These are phyloP conservation scores for Globisporangium heterothallicum DNA, from an alignment of 352 stramenopile species.

Conservation along the genomic window DNA sequence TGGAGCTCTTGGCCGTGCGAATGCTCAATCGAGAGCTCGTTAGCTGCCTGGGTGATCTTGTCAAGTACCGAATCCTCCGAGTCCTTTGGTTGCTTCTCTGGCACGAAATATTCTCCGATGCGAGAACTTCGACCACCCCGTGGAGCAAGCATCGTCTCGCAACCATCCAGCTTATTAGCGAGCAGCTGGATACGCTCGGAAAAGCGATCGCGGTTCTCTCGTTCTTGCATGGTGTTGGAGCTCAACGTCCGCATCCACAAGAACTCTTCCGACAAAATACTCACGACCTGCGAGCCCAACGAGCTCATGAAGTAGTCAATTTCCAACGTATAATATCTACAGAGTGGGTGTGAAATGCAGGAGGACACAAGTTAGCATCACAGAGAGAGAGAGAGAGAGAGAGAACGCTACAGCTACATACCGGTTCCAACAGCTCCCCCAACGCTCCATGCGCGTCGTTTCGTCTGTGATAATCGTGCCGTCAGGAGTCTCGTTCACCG, in stretches of 20 bases:
- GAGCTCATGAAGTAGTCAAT: conserved; percentile 97
- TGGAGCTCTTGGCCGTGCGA: conserved; percentile 77
- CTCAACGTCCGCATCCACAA: conserved; percentile 90
- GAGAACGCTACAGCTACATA: conserved; percentile 18
- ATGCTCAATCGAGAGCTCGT: conserved; percentile 84
- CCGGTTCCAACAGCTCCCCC: conserved; percentile 94
- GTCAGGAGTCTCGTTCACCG: conserved; percentile 94
- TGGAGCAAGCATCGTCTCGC: conserved; percentile 53
- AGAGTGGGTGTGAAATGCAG: too few relatives aligned
- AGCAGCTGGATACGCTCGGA: conserved; percentile 86
- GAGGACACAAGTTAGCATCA: neutral
- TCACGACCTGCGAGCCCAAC: conserved; percentile 88
- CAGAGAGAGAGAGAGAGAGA: neutral
- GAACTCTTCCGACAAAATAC: conserved; percentile 91
- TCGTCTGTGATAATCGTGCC: conserved; percentile 92
- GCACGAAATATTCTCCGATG: conserved; percentile 84
- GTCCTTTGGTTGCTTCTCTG: conserved; percentile 76
- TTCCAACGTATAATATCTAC: conserved; percentile 91
- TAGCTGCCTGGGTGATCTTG: conserved; percentile 82
- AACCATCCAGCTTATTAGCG: conserved; percentile 79
- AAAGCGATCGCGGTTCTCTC: conserved; percentile 86
- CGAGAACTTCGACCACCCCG: conserved; percentile 51
- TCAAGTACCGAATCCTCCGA: conserved; percentile 76
- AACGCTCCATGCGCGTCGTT: conserved; percentile 90
- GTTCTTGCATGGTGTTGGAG: conserved; percentile 87